Percentiles rank a stretch among this genome's conserved stretches.
Conservation (phyloP, 352 stramenopile genomes). For the Nothophytophthora sp. region DNA sequence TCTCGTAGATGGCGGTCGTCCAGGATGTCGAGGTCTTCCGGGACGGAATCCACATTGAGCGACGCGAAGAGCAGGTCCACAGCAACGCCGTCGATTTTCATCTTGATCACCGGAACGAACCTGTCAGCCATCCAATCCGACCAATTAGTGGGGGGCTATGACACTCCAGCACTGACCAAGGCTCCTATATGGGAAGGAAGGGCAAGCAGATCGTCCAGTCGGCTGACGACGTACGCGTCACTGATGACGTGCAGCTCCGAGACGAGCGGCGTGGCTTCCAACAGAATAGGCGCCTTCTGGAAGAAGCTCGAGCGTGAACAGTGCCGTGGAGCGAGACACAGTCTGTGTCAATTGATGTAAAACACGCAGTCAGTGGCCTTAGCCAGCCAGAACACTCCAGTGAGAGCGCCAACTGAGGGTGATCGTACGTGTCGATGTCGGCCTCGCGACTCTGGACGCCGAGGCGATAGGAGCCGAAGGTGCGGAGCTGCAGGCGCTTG, state of each 20-base stretch:
- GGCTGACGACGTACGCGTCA: conserved; percentile 90
- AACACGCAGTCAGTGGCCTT: conserved; percentile 1
- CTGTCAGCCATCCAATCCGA: conserved; percentile 32
- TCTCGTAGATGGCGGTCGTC: conserved; percentile 80
- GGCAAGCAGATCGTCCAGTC: no score
- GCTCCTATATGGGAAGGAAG: no score
- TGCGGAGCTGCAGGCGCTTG: conserved; percentile 70
- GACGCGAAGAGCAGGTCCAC: conserved; percentile 95
- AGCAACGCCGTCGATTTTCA: conserved; percentile 89
- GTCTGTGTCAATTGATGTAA: conserved; percentile 38
- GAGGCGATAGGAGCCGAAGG: conserved; percentile 92
- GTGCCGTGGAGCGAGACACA: conserved; percentile 84
- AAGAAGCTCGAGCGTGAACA: conserved; percentile 90
- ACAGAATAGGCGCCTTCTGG: conserved; percentile 72
- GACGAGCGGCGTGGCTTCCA: conserved; percentile 73
- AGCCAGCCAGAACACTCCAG: not conserved
- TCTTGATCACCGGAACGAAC: conserved; percentile 94
- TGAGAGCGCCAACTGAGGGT: not conserved
- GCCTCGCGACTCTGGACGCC: conserved; percentile 85
- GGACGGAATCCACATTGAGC: conserved; percentile 60
- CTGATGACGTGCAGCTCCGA: conserved; percentile 81
- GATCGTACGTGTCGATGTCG: conserved; percentile 80
- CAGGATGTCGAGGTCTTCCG: conserved; percentile 73
- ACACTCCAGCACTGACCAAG: no score
- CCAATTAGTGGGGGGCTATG: no score